These are phyloP conservation scores for Metschnikowia continentalis DNA, from an alignment of 805 yeast species.

Conservation along the genomic window DNA sequence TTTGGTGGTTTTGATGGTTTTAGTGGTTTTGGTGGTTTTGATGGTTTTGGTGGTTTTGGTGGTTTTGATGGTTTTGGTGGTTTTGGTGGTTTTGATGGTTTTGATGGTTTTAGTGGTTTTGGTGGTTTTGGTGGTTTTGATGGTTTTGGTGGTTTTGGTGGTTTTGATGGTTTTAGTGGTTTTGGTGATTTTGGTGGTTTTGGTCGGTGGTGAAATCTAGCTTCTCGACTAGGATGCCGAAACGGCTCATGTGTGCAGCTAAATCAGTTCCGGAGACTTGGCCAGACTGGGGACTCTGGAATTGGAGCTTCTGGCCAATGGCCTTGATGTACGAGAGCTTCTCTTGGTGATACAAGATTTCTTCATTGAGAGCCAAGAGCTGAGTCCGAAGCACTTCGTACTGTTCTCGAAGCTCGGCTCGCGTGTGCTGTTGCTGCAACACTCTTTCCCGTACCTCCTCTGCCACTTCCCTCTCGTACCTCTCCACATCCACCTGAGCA, in stretches of 20 bases:
- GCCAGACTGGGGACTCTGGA: neutral
- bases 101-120: too few relatives aligned
- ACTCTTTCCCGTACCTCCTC: neutral
- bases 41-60: too few relatives aligned
- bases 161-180: too few relatives aligned
- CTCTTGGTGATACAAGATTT: slow-evolving; percentile 24
- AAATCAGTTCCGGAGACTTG: neutral
- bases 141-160: too few relatives aligned
- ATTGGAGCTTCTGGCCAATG: slow-evolving; percentile 11
- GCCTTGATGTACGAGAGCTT: slow-evolving; percentile 26
- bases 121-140: too few relatives aligned
- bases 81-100: too few relatives aligned
- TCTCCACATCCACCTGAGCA: neutral
- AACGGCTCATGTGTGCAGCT: slow-evolving; percentile 22
- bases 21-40: too few relatives aligned
- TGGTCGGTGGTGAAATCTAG: slow-evolving; percentile 7
- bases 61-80: too few relatives aligned
- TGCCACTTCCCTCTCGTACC: neutral
- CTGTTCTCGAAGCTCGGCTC: slow-evolving; percentile 4
- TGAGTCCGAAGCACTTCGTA: slow-evolving; percentile 11
- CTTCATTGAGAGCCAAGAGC: slow-evolving; percentile 14
- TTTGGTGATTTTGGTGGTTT: too few relatives aligned
- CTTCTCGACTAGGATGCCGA: slow-evolving; percentile 27
- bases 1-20: too few relatives aligned
- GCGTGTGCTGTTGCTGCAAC: neutral